phyloP scores from a whole-genome alignment of 441 rosid species.

The Croton laevigatus region DNA sequence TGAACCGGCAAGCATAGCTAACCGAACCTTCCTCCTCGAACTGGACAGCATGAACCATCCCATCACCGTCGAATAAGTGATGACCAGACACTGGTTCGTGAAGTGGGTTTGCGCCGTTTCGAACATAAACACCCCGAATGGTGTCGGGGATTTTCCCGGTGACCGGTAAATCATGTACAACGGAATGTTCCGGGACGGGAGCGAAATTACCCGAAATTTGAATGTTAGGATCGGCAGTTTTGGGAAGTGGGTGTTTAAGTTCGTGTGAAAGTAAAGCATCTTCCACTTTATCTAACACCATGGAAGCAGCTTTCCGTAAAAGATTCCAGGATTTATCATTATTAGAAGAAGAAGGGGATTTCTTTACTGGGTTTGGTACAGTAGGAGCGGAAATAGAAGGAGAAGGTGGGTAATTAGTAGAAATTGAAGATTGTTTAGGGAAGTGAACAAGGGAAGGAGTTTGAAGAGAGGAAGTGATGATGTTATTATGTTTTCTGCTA shows the following conservation, averaged over 20 bases:
- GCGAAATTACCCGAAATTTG: conserved; percentile 71
- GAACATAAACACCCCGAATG: conserved; percentile 58
- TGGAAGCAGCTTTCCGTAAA: conserved; percentile 50
- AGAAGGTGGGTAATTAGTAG: conserved; percentile 23
- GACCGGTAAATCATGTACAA: conserved; percentile 43
- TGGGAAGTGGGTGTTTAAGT: conserved; percentile 43
- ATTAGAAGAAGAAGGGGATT: background rate
- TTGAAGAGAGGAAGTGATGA: conserved; percentile 32
- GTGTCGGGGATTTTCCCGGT: conserved; percentile 50
- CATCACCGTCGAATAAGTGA: conserved; percentile 82
- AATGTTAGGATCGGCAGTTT: conserved; percentile 54
- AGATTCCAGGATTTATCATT: conserved; percentile 36
- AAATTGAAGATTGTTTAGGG: conserved; percentile 25
- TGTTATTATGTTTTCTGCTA: conserved; percentile 19
- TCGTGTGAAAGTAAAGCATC: conserved; percentile 46
- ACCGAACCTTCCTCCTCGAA: conserved; percentile 45
- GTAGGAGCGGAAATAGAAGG: conserved; percentile 27
- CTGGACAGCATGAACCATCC: conserved; percentile 69
- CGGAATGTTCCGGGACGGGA: conserved; percentile 66
- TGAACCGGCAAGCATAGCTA: conserved; percentile 68
- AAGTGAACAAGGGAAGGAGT: conserved; percentile 40
- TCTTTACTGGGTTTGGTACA: background rate
- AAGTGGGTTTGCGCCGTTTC: conserved; percentile 84
- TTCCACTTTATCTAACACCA: conserved; percentile 53
- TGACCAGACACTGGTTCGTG: conserved; percentile 67